phyloP scores from a whole-genome alignment of 306 rosid genomes.

The Vachellia pachyceras region DNA sequence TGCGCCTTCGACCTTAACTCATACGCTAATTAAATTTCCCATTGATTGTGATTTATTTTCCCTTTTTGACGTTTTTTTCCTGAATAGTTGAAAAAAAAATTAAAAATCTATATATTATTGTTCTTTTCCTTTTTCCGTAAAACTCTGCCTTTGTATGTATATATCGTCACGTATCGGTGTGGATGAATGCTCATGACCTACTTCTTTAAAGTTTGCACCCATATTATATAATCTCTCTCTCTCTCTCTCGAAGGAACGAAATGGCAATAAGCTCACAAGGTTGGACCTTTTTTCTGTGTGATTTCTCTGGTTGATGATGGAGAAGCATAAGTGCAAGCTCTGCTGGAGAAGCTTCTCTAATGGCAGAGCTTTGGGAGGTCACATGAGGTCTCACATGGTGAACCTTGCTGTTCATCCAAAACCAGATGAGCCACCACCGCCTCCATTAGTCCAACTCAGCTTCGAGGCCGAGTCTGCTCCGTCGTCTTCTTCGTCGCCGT shows the following conservation, averaged over 20 bases:
- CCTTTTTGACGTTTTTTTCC: slow-evolving; percentile 43
- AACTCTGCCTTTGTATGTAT: slow-evolving; percentile 44
- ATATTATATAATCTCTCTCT: not conserved
- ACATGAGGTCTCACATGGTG: slow-evolving; percentile 98
- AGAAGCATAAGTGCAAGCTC: slow-evolving; percentile 83
- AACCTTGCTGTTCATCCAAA: slow-evolving; percentile 67
- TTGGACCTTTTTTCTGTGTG: slow-evolving; percentile 22
- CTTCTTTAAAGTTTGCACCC: slow-evolving; percentile 60
- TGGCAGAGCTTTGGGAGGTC: slow-evolving; percentile 96
- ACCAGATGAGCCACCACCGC: slow-evolving; percentile 31
- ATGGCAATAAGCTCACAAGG: slow-evolving; percentile 36
- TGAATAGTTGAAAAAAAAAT: not conserved
- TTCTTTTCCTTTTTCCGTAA: not conserved
- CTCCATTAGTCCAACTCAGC: slow-evolving; percentile 51
- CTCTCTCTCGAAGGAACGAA: slow-evolving; percentile 36
- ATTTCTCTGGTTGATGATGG: slow-evolving; percentile 32
- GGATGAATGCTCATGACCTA: slow-evolving; percentile 87
- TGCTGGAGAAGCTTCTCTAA: slow-evolving; percentile 80
- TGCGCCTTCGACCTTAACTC: slow-evolving; percentile 52
- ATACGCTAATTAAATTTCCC: slow-evolving; percentile 43
- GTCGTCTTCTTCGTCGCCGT: slow-evolving; percentile 53
- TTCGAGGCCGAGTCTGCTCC: slow-evolving; percentile 65
- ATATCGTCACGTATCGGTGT: slow-evolving; percentile 62
- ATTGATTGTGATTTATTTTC: slow-evolving; percentile 30
- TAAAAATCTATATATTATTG: not conserved